Evolutionary conservation across 306 rosid genomes (phyloP).

Genomic region (Cucurbita maxima): DNA sequence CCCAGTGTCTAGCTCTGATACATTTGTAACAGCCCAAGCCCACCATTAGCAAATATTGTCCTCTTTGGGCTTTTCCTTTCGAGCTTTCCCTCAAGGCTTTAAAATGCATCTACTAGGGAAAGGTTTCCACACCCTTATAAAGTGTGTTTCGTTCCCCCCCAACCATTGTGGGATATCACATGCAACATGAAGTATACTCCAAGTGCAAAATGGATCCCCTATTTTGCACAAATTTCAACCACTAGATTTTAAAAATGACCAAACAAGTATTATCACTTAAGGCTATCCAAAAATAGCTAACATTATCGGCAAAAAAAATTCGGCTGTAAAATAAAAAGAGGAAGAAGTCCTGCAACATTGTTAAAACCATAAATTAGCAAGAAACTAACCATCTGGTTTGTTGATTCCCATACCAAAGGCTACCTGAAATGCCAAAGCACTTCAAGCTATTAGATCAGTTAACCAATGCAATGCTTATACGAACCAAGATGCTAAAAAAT

Average conservation of each 20-base stretch:
- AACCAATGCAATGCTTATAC: background rate
- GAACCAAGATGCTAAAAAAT: background rate
- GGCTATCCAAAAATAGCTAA: background rate
- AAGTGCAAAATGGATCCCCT: background rate
- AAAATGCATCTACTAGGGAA: no score
- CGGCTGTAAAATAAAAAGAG: background rate
- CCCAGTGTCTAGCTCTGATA: no score
- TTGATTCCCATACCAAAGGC: constrained; percentile 99
- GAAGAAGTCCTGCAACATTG: background rate
- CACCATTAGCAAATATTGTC: no score
- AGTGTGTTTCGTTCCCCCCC: no score
- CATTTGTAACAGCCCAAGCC: no score
- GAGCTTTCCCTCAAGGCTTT: no score
- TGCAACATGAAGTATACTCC: background rate
- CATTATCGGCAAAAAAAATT: background rate
- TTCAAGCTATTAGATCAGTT: background rate
- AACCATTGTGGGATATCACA: background rate
- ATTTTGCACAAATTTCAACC: background rate
- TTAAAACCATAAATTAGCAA: background rate
- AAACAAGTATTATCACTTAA: background rate
- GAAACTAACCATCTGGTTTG: constrained; percentile 90
- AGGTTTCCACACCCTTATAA: no score
- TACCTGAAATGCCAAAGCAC: constrained; percentile 44
- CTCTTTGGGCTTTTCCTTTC: no score
- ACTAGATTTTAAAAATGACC: background rate